These are phyloP conservation scores for Cylindrotheca closterium DNA, from an alignment of 108 stramenopile genomes.

Conservation along the genomic window DNA sequence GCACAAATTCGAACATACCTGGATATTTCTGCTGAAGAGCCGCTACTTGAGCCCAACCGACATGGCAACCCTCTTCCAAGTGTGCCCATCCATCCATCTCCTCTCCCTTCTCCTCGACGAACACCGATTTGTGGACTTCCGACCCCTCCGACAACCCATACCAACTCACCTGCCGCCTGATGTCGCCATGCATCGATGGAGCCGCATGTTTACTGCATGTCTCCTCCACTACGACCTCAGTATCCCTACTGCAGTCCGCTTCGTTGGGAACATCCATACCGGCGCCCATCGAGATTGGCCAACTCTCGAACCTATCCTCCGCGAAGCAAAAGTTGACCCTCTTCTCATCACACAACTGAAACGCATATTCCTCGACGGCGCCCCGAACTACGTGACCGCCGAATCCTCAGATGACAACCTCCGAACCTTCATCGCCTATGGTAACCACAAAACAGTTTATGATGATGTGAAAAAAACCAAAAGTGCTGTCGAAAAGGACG, in stretches of 20 bases:
- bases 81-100: not conserved
- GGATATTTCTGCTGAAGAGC: not conserved
- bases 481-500: slow-evolving; percentile 10
- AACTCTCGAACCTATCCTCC: not conserved
- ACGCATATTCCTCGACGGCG: slow-evolving; percentile 4
- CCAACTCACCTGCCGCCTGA: not conserved
- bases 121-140: not conserved
- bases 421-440: slow-evolving; percentile 7
- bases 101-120: not conserved
- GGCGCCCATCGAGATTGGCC: not conserved
- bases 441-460: slow-evolving; percentile 13
- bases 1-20: not conserved
- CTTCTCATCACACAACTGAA: not conserved
- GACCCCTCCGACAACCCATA: not conserved
- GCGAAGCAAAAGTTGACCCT: not conserved
- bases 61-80: not conserved
- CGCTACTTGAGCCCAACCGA: not conserved
- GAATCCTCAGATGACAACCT: slow-evolving; percentile 12
- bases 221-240: not conserved
- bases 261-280: slow-evolving; percentile 5
- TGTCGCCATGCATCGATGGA: not conserved
- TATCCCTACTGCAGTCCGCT: not conserved
- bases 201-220: not conserved
- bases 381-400: not conserved
- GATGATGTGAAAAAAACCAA: not conserved